Conservation (phyloP, 345 rosid species). For the Combretum micranthum region DNA sequence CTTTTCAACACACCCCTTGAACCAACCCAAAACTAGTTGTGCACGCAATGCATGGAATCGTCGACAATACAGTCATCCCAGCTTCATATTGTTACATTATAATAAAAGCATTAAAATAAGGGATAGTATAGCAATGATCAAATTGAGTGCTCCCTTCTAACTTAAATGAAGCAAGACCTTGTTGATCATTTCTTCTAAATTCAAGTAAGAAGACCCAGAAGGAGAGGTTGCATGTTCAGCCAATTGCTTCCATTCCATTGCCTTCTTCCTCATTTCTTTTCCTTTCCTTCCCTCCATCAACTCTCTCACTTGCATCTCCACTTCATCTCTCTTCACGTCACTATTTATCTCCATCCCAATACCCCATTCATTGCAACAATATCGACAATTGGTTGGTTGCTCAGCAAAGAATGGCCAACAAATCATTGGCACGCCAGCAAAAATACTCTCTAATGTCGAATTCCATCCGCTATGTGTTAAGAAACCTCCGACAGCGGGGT, state of each 20-base stretch:
- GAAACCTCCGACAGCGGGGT: not conserved
- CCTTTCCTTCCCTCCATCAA: constrained; percentile 1
- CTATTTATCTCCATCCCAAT: not conserved
- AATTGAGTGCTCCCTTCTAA: too few relatives aligned
- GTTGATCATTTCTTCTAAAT: not conserved
- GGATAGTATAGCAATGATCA: too few relatives aligned
- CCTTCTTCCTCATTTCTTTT: not conserved
- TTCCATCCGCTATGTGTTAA: not conserved
- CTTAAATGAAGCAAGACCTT: not conserved
- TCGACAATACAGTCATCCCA: too few relatives aligned
- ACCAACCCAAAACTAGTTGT: too few relatives aligned
- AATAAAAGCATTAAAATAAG: too few relatives aligned
- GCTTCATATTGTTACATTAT: too few relatives aligned
- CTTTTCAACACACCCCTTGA: too few relatives aligned
- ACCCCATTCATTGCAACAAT: not conserved
- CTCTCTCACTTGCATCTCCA: not conserved
- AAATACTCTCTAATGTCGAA: too few relatives aligned
- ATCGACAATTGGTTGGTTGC: constrained; percentile 1
- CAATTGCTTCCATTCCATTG: too few relatives aligned
- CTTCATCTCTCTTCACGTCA: not conserved
- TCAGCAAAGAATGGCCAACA: not conserved
- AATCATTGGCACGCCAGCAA: not conserved
- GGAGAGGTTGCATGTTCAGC: too few relatives aligned
- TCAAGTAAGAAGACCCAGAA: not conserved
- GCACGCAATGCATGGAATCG: too few relatives aligned